phyloP scores from a whole-genome alignment of 306 rosid genomes.

The Lablab purpureus region DNA sequence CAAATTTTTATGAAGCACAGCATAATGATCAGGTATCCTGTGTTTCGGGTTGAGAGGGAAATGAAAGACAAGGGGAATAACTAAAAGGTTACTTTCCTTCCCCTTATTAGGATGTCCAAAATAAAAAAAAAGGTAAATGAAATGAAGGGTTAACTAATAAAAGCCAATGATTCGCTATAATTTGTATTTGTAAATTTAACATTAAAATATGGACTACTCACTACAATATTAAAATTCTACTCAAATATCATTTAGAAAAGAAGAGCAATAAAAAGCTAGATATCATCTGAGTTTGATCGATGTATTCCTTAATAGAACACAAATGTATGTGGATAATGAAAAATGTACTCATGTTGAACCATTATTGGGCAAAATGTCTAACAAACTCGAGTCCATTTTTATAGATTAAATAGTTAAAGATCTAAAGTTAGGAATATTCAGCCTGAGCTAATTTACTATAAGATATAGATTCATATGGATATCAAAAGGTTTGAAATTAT shows the following conservation, averaged over 20 bases:
- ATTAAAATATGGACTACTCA: not conserved
- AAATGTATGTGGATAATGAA: not conserved
- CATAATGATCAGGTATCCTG: conserved; percentile 1
- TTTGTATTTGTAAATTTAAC: conserved; percentile 11
- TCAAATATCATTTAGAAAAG: not conserved
- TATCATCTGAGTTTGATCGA: not conserved
- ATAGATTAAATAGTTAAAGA: conserved; percentile 10
- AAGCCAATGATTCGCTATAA: not conserved
- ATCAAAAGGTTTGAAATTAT: conserved; percentile 5
- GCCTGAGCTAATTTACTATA: not conserved
- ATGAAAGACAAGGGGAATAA: not conserved
- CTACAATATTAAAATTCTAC: not conserved
- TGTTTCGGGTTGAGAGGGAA: conserved; percentile 8
- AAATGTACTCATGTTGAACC: conserved; percentile 10
- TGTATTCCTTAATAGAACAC: conserved; percentile 13
- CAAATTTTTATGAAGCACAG: not conserved
- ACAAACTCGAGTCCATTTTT: not conserved
- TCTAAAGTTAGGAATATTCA: not conserved
- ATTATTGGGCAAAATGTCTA: not conserved
- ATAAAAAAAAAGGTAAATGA: not conserved
- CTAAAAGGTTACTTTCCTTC: conserved; percentile 22
- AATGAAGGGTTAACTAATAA: not conserved
- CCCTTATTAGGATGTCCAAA: conserved; percentile 2
- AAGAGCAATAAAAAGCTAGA: not conserved
- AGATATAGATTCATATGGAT: conserved; percentile 1